A percentile compares a stretch with the other conserved stretches of the same genome.
Conservation (phyloP, 2,329 filamentous ascomycete genomes). For the Gremmenia infestans region DNA sequence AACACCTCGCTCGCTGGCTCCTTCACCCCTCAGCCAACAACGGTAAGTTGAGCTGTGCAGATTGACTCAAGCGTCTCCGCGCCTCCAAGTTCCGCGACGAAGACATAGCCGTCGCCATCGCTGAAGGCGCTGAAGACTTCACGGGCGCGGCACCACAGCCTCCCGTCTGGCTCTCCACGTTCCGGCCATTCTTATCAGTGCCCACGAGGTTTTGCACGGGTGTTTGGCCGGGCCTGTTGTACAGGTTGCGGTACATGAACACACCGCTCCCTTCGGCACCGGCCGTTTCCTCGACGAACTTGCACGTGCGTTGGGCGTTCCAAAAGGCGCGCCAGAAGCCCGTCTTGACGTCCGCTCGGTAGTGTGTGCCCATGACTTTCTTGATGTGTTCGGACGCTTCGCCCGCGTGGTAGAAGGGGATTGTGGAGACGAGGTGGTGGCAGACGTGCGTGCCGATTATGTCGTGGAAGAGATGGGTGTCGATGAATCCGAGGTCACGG, state of each 20-base stretch:
- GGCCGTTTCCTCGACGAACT: conserved; percentile 33
- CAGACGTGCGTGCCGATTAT: conserved; percentile 62
- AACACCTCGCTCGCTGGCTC: no score
- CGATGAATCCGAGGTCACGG: conserved; percentile 60
- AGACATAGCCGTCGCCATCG: conserved; percentile 26
- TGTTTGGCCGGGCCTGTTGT: conserved; percentile 23
- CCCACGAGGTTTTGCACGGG: conserved; percentile 18
- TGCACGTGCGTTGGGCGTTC: conserved; percentile 30
- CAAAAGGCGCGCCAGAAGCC: conserved; percentile 34
- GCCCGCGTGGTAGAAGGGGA: conserved; percentile 57
- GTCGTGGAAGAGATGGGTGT: conserved; percentile 60
- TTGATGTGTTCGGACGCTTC: conserved; percentile 54
- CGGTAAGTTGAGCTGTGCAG: conserved; percentile 27
- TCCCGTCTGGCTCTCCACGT: conserved; percentile 9
- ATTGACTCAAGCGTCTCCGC: conserved; percentile 24
- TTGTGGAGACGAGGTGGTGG: conserved; percentile 57
- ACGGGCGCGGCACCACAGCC: background rate
- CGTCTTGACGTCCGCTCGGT: conserved; percentile 40
- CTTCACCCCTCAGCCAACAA: conserved; percentile 22
- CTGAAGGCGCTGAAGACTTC: background rate
- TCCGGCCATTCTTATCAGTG: conserved; percentile 8
- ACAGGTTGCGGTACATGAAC: conserved; percentile 31
- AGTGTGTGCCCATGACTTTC: conserved; percentile 50
- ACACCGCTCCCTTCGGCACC: conserved; percentile 31
- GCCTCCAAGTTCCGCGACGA: conserved; percentile 25